Evolutionary conservation across 2,329 filamentous ascomycete species (phyloP).

Genomic region (Orbilia brochopaga): DNA sequence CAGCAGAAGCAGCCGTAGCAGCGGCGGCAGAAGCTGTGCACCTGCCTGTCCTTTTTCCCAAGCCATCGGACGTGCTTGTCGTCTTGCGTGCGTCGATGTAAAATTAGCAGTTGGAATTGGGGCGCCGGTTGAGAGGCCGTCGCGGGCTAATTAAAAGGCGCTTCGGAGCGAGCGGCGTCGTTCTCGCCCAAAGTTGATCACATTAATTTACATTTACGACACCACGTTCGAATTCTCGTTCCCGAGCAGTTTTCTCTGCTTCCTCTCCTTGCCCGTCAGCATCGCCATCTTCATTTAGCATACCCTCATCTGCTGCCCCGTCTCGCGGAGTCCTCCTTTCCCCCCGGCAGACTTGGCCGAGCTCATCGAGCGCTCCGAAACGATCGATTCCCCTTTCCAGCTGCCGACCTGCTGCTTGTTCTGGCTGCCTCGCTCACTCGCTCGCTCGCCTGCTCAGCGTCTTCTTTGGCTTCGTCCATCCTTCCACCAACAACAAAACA

Average conservation of each 20-base stretch:
- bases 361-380: background rate
- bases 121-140: too few relatives aligned
- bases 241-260: background rate
- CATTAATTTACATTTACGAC: too few relatives aligned
- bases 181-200: too few relatives aligned
- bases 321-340: background rate
- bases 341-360: background rate
- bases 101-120: too few relatives aligned
- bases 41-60: background rate
- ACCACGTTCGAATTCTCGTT: too few relatives aligned
- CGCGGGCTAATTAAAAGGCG: too few relatives aligned
- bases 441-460: background rate
- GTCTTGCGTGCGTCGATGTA: too few relatives aligned
- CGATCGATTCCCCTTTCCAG: constrained; percentile 10
- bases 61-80: too few relatives aligned
- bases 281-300: too few relatives aligned
- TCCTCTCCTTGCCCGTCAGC: background rate
- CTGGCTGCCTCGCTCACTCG: too few relatives aligned
- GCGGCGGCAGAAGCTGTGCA: background rate
- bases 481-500: background rate
- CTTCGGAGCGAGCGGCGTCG: too few relatives aligned
- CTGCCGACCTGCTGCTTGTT: background rate
- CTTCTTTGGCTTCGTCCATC: constrained; percentile 1
- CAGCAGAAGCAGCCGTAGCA: background rate
- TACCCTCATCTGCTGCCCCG: background rate